Evolutionary conservation across 176 grass and related monocot species (phyloP), one percentile per base, ranked within the genome.

Genomic region (Juncus inflexus): DNA sequence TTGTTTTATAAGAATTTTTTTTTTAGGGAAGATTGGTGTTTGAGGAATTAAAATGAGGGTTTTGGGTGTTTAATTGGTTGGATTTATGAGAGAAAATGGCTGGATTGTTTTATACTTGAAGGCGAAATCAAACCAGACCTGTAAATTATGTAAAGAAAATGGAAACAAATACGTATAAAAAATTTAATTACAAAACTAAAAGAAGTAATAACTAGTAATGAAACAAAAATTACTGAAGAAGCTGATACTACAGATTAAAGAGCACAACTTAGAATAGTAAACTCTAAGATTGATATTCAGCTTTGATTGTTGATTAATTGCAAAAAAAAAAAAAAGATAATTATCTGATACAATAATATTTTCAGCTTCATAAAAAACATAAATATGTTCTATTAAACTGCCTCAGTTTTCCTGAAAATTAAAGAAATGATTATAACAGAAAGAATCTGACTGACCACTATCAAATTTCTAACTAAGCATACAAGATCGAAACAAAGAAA

Each of bases 41-140:
- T 79, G 66, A 56, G 61, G 55, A 41, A 62, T 40, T 35, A 59
- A 72, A 59, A 64, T 61, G 75, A 64, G 73, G 38, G 12, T 68
- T 78, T 53, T 40, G 63, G 76, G 52, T 49, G 58, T 64, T 42
- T 10, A 15, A 67, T 80, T 52, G 39, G 81, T 15, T 69, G 36
- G 14, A 41, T 69, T 28, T 28, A 28, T 28, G 19, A 5, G 41
- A 3, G n/a, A 56, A 58, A 28, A 71, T 42, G 39, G 52, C 12
- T 40, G 1, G 54, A 11, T 40, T 1, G 4, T 59, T 77, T 90
- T 86, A 80, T 90, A 90, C 83, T 90, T 90, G 67, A 83, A 86
- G 2, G 83, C 76, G 77, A 86, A 86, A 43, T 72, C 87, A 60
- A 83, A 90, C 87, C 83, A 90, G 56, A 80, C 76, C 87, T 90